Conservation (phyloP, 495 filamentous ascomycete species). For the Lichenothelia convexa region DNA sequence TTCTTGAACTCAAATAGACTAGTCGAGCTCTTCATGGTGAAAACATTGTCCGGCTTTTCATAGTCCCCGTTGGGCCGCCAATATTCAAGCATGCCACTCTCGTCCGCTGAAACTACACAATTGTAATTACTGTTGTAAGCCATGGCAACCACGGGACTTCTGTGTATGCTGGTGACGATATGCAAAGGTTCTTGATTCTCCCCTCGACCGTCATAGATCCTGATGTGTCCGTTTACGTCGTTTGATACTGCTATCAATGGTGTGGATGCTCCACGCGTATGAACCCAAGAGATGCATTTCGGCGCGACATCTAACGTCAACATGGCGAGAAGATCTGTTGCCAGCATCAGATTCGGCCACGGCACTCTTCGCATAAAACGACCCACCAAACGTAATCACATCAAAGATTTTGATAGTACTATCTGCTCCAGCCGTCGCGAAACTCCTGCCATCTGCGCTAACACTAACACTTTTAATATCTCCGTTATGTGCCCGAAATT, state of each 20-base stretch:
- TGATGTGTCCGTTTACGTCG: conserved; percentile 48
- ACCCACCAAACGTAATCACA: conserved; percentile 68
- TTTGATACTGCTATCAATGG: conserved; percentile 84
- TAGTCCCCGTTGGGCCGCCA: conserved; percentile 68
- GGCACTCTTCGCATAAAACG: not conserved
- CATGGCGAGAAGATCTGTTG: conserved; percentile 59
- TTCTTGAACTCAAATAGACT: conserved; percentile 93
- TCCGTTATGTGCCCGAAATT: conserved; percentile 77
- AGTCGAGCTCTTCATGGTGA: conserved; percentile 77
- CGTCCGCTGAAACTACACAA: conserved; percentile 76
- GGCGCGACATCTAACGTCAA: conserved; percentile 56
- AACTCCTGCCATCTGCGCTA: conserved; percentile 81
- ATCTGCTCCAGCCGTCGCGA: conserved; percentile 74
- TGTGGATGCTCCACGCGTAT: conserved; percentile 68
- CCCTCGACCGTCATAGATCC: conserved; percentile 77
- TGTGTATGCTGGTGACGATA: conserved; percentile 54
- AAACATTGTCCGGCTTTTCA: conserved; percentile 84
- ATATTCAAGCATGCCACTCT: conserved; percentile 91
- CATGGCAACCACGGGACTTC: conserved; percentile 61
- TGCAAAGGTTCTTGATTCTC: conserved; percentile 58
- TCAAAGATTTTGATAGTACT: conserved; percentile 92
- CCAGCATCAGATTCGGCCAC: conserved; percentile 9
- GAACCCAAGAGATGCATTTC: conserved; percentile 80
- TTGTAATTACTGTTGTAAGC: conserved; percentile 78
- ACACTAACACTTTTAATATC: conserved; percentile 68